A percentile compares a stretch with the other conserved stretches of the same genome.
Evolutionary conservation across 176 grass and related monocot genomes (phyloP).

Genomic region (Stipa capillata): DNA sequence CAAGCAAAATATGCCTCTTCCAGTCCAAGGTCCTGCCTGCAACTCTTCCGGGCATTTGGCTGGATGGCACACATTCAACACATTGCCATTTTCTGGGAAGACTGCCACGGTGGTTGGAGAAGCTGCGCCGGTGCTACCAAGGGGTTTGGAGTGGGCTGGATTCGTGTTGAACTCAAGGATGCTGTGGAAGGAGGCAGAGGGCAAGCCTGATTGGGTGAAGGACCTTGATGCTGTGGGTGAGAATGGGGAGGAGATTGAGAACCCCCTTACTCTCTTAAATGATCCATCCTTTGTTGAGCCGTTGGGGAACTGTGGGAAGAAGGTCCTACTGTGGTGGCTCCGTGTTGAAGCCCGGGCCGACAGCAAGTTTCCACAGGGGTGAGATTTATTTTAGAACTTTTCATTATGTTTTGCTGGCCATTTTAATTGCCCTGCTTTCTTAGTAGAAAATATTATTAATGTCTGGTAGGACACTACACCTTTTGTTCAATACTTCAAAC

Average conservation of each 20-base stretch:
- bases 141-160: constrained; percentile 85
- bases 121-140: constrained; percentile 50
- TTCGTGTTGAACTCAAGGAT: constrained; percentile 85
- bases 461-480: not conserved
- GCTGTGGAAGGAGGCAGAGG: constrained; percentile 87
- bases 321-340: constrained; percentile 93
- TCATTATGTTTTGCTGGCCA: not conserved
- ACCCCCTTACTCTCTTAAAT: constrained; percentile 66
- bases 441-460: not conserved
- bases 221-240: constrained; percentile 84
- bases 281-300: constrained; percentile 80
- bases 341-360: constrained; percentile 87
- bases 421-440: not conserved
- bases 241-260: constrained; percentile 85
- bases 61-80: constrained; percentile 90
- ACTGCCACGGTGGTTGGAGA: constrained; percentile 56
- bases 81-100: constrained; percentile 46
- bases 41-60: constrained; percentile 67
- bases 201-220: constrained; percentile 85
- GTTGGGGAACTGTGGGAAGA: constrained; percentile 83
- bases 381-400: constrained; percentile 9
- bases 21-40: constrained; percentile 83
- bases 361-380: constrained; percentile 93
- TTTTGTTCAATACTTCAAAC: not conserved
- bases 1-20: constrained; percentile 67